A percentile compares a stretch with the other conserved stretches of the same genome.
Conservation (phyloP, 495 filamentous ascomycete genomes). For the Letharia lupina region DNA sequence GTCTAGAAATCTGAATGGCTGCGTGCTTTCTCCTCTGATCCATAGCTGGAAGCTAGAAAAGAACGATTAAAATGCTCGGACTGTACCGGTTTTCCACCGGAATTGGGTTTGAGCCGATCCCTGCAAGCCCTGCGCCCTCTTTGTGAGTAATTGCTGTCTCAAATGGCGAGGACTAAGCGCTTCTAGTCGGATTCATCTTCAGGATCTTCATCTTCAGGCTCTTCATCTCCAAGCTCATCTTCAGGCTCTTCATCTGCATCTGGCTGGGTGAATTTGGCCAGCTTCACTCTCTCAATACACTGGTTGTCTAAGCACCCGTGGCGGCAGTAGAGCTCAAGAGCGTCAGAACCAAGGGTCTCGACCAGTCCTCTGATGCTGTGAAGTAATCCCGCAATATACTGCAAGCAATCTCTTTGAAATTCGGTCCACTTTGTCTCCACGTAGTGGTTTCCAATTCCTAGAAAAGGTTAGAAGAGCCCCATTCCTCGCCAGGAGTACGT, state of each 20-base stretch:
- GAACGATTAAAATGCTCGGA: too few relatives aligned
- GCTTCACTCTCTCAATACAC: neutral
- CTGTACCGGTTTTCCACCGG: too few relatives aligned
- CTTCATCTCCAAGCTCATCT: neutral
- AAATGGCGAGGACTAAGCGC: neutral
- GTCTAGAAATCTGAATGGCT: too few relatives aligned
- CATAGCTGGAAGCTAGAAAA: too few relatives aligned
- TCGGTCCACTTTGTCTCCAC: neutral
- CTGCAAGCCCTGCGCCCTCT: neutral
- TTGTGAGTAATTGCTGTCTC: neutral
- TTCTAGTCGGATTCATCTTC: neutral
- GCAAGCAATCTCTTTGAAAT: neutral
- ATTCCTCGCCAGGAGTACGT: neutral
- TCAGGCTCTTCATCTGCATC: neutral
- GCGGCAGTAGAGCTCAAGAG: neutral
- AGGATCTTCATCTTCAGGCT: neutral
- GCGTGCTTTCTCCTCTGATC: too few relatives aligned
- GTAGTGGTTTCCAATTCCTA: neutral
- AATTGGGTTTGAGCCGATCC: too few relatives aligned
- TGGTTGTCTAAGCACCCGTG: neutral
- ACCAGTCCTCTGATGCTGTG: neutral
- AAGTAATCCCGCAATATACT: neutral
- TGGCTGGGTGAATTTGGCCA: neutral
- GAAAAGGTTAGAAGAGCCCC: neutral
- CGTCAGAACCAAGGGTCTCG: neutral